Evolutionary conservation across 495 filamentous ascomycete species (phyloP), one percentile per base, ranked within the genome.

Genomic region (Penicillium arizonense): DNA sequence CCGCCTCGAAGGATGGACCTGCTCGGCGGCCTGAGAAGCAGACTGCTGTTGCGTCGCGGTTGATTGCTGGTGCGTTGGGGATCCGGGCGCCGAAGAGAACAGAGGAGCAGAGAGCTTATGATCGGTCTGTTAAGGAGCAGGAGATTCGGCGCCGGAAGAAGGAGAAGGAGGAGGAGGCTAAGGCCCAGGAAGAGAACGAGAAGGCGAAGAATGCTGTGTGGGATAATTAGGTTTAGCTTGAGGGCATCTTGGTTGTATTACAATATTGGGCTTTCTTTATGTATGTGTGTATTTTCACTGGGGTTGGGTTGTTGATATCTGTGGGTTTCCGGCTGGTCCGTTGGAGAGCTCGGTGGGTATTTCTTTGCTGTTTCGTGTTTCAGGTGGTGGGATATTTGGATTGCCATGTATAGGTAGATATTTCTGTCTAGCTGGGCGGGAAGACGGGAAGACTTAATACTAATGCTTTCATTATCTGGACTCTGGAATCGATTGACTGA

Each of bases 31-130:
- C 91, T 0, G 91, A 95, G 72, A 98, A 94, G 72, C 92, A 92
- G 52, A 94, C 92, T 53, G 90, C 91, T 3, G 90, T 93, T 38
- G 94, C 94, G 23, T 82, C 87, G 50, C 78, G 94, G 56, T 77
- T 98, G 85, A 97, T 98, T 64, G 90, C 91, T 0, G 89, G 84
- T 20, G 94, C 87, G 5, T 73, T 98, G 59, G 94, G 94, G 4
- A 82, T 97, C 36, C 82, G 83, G 53, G 82, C 89, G 32, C 89
- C 88, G 26, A 87, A 82, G 75, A 78, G 80, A 64, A 97, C 88
- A 10, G 90, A 96, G 62, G 93, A 97, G 72, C 86, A 96, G 77
- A 76, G 78, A 52, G 87, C 88, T 55, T 98, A 96, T 67, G 94
- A 98, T 63, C 78, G 78, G 46, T 86, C 89, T 10, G 71, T 92